Percentiles rank a stretch among this genome's conserved stretches.
Evolutionary conservation across 208 protist genomes (phyloP).

Genomic region (Herpetomonas tarakana): DNA sequence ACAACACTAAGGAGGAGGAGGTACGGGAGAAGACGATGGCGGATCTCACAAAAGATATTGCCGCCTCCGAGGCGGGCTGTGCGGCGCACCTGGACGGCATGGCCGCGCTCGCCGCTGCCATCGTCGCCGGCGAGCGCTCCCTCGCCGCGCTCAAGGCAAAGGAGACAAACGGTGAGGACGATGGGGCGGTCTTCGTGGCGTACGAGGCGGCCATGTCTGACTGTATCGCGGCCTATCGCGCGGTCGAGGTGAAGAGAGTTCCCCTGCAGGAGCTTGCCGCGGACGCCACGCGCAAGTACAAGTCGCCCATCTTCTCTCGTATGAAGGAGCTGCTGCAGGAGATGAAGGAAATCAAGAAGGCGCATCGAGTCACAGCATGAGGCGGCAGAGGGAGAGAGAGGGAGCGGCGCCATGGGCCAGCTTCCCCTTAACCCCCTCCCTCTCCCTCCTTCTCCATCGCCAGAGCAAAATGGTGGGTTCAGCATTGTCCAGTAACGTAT

Average conservation of each 20-base stretch:
- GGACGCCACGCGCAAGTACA: constrained; percentile 81
- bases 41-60: constrained; percentile 23
- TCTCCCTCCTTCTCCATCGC: too few species aligned
- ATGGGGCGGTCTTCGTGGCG: neutral
- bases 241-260: constrained; percentile 45
- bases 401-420: too few species aligned
- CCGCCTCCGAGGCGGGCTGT: constrained; percentile 26
- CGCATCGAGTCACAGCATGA: neutral
- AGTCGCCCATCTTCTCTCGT: constrained; percentile 82
- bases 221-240: constrained; percentile 69
- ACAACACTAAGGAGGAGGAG: constrained; percentile 2
- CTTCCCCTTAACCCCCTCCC: too few species aligned
- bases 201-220: constrained; percentile 60
- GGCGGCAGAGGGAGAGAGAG: neutral
- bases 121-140: constrained; percentile 14
- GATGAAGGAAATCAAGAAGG: constrained; percentile 80
- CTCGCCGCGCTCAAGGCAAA: neutral
- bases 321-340: constrained; percentile 79
- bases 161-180: neutral
- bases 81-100: constrained; percentile 19
- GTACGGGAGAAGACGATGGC: constrained; percentile 19
- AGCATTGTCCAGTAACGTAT: too few species aligned
- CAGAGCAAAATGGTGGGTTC: too few species aligned
- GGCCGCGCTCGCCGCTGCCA: constrained; percentile 11
- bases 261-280: constrained; percentile 71